Conservation (phyloP, 2,329 filamentous ascomycete species). For the Didymella pomorum region DNA sequence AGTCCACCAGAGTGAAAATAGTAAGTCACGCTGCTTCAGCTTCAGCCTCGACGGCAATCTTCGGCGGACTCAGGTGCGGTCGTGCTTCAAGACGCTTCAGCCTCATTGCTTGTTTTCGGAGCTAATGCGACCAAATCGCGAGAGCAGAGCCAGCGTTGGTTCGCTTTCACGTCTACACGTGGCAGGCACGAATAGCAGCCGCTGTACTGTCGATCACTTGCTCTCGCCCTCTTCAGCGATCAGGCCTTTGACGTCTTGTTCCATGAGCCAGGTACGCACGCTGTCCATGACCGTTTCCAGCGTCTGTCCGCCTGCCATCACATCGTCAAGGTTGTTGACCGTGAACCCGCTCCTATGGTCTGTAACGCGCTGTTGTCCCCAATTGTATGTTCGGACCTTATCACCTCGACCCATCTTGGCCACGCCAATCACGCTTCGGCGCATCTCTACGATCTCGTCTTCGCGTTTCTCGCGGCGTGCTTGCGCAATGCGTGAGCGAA, state of each 20-base stretch:
- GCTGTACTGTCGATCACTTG: constrained; percentile 25
- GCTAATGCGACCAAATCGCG: not conserved
- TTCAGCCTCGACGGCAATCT: constrained; percentile 7
- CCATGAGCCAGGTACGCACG: constrained; percentile 77
- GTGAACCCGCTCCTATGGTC: constrained; percentile 86
- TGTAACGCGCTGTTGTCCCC: constrained; percentile 78
- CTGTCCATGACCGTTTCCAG: constrained; percentile 81
- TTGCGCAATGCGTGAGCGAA: constrained; percentile 84
- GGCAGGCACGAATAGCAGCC: not conserved
- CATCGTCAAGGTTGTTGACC: constrained; percentile 78
- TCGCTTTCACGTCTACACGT: not conserved
- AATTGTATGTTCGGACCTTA: constrained; percentile 95
- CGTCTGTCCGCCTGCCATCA: constrained; percentile 77
- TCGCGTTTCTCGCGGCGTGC: constrained; percentile 81
- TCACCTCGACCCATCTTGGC: constrained; percentile 85
- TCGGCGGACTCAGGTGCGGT: constrained; percentile 3
- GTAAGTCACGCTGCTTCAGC: not conserved
- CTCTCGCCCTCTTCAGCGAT: constrained; percentile 54
- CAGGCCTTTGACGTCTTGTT: constrained; percentile 76
- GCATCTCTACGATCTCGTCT: constrained; percentile 75
- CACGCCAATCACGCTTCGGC: constrained; percentile 80
- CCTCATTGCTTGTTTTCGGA: not conserved
- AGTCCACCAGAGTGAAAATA: not conserved
- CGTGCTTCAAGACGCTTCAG: not conserved
- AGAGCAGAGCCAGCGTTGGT: not conserved